These are phyloP conservation scores for Eimeria tenella DNA, from an alignment of 169 alveolate genomes.

Conservation along the genomic window DNA sequence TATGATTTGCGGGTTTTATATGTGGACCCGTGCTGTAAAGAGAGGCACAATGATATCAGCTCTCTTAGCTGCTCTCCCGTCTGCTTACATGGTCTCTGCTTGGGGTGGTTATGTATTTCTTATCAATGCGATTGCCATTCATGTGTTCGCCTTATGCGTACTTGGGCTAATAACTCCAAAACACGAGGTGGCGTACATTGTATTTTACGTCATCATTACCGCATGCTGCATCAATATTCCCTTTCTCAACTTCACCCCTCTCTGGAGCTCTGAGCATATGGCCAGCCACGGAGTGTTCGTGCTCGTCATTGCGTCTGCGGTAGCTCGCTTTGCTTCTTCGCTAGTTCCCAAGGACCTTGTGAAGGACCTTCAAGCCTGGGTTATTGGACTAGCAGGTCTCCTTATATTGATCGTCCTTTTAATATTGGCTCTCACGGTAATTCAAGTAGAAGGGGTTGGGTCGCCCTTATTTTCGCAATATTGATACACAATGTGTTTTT, in stretches of 20 bases:
- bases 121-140: constrained; percentile 96
- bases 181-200: constrained; percentile 93
- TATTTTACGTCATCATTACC: constrained; percentile 95
- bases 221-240: constrained; percentile 97
- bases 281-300: constrained; percentile 97
- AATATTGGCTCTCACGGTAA: constrained; percentile 82
- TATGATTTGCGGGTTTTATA: constrained; percentile 94
- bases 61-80: constrained; percentile 86
- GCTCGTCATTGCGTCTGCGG: constrained; percentile 85
- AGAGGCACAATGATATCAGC: constrained; percentile 93
- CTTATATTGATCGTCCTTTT: constrained; percentile 48
- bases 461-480: not conserved
- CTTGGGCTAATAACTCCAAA: constrained; percentile 92
- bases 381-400: constrained; percentile 32
- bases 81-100: constrained; percentile 91
- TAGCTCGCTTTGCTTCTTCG: not conserved
- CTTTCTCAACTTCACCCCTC: constrained; percentile 94
- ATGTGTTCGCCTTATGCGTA: constrained; percentile 92
- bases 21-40: constrained; percentile 95
- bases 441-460: constrained; percentile 20
- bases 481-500: not conserved
- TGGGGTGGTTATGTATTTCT: constrained; percentile 99
- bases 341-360: constrained; percentile 50
- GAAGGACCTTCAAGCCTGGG: constrained; percentile 51
- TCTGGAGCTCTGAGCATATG: constrained; percentile 96